These are phyloP conservation scores for Proliferodiscus dingleyae DNA, from an alignment of 2,329 filamentous ascomycete genomes.

Conservation along the genomic window DNA sequence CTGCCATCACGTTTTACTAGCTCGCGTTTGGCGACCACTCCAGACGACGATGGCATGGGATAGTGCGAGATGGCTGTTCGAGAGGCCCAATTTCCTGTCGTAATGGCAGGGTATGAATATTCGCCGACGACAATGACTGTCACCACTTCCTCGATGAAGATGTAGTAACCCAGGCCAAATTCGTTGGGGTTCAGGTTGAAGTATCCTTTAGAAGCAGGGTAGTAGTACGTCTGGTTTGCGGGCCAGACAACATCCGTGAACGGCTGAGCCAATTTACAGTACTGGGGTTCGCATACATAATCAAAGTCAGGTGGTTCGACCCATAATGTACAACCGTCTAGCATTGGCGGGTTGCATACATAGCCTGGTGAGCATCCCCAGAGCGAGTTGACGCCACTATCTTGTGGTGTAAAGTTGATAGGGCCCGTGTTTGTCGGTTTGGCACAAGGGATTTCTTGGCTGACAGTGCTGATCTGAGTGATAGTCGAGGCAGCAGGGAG, in stretches of 20 bases:
- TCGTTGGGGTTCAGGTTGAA: conserved; percentile 59
- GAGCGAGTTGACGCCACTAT: conserved; percentile 26
- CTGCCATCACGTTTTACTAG: conserved; percentile 32
- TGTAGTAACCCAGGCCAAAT: conserved; percentile 59
- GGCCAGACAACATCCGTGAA: conserved; percentile 37
- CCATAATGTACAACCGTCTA: conserved; percentile 36
- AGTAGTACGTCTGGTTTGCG: conserved; percentile 43
- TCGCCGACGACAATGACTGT: conserved; percentile 30
- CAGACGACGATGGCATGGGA: conserved; percentile 15
- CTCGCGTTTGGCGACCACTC: conserved; percentile 4
- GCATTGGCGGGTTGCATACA: conserved; percentile 36
- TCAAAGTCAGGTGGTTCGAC: conserved; percentile 34
- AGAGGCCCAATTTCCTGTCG: conserved; percentile 52
- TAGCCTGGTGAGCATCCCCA: conserved; percentile 41
- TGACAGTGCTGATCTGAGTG: conserved; percentile 8
- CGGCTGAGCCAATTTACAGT: conserved; percentile 34
- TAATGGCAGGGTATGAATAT: conserved; percentile 36
- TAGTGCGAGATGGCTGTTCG: conserved; percentile 44
- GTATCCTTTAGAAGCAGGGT: conserved; percentile 50
- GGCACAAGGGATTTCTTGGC: conserved; percentile 14
- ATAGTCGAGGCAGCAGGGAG: conserved; percentile 6
- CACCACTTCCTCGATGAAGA: conserved; percentile 47
- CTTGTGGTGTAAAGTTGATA: conserved; percentile 24
- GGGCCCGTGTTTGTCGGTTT: conserved; percentile 22
- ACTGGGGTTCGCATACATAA: conserved; percentile 36